A percentile compares a stretch with the other conserved stretches of the same genome.
Evolutionary conservation across 108 stramenopile species (phyloP).

Genomic region (Nitzschia palea): DNA sequence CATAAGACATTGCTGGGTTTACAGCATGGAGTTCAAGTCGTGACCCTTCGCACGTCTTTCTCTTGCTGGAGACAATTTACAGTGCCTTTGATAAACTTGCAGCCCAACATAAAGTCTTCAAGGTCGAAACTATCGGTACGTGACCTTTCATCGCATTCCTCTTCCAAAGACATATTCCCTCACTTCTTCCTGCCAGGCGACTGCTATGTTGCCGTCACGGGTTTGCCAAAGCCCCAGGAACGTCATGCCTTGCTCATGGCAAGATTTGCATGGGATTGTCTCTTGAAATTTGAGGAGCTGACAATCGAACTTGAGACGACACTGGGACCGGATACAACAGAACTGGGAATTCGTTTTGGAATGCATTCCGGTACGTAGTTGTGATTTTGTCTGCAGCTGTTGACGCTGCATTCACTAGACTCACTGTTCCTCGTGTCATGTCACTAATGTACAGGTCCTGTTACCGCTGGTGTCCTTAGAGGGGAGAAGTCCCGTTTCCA

Average conservation of each 20-base stretch:
- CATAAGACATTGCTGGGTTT: conserved; percentile 21
- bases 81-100: conserved; percentile 8
- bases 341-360: conserved; percentile 19
- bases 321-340: conserved; percentile 27
- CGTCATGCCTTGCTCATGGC: conserved; percentile 17
- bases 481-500: conserved; percentile 30
- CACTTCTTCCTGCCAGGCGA: no score
- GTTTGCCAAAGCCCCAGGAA: conserved; percentile 12
- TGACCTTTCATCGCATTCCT: no score
- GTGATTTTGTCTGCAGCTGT: neutral
- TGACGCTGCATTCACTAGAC: neutral
- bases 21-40: conserved; percentile 14
- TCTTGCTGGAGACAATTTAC: conserved; percentile 15
- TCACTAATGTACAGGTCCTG: conserved; percentile 28
- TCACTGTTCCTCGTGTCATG: neutral
- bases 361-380: conserved; percentile 3
- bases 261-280: conserved; percentile 12
- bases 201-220: conserved; percentile 26
- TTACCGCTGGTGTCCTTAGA: conserved; percentile 50
- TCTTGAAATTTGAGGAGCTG: neutral
- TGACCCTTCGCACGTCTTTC: conserved; percentile 18
- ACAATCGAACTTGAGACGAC: conserved; percentile 6
- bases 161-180: no score
- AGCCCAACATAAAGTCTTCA: conserved; percentile 3
- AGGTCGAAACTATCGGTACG: conserved; percentile 21